Evolutionary conservation across 352 stramenopile species (phyloP).

Genomic region (Phytopythium litorale): DNA sequence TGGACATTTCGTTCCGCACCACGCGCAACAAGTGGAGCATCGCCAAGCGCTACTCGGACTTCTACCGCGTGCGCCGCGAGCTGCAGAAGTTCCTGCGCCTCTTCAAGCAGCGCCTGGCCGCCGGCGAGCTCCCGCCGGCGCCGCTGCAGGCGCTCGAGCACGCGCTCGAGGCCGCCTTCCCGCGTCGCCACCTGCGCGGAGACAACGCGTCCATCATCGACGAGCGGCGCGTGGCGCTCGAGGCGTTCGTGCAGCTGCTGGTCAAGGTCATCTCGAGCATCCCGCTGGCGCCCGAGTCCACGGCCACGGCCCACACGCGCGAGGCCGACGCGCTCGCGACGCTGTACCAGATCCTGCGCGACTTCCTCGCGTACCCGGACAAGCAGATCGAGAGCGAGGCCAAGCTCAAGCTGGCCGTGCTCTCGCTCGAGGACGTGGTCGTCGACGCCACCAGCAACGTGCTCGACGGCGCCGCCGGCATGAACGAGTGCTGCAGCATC

Average conservation of each 20-base stretch:
- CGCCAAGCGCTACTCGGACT: conserved; percentile 84
- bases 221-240: conserved; percentile 56
- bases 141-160: conserved; percentile 50
- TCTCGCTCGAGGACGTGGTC: conserved; percentile 81
- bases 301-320: conserved; percentile 2
- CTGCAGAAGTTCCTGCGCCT: conserved; percentile 69
- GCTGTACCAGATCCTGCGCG: conserved; percentile 70
- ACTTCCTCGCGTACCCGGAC: conserved; percentile 84
- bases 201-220: conserved; percentile 78
- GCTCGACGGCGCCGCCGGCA: conserved; percentile 34
- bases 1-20: conserved; percentile 83
- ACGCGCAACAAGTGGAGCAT: conserved; percentile 88
- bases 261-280: conserved; percentile 82
- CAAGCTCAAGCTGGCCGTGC: conserved; percentile 75
- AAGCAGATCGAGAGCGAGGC: conserved; percentile 85
- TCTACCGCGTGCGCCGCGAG: conserved; percentile 61
- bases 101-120: conserved; percentile 20
- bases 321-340: conserved; percentile 43
- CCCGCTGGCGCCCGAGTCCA: conserved; percentile 35
- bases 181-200: conserved; percentile 62
- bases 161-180: conserved; percentile 51
- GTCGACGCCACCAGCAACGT: conserved; percentile 69
- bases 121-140: conserved; percentile 10
- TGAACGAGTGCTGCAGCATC: conserved; percentile 83
- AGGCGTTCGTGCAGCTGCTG: conserved; percentile 76